Conservation (phyloP, 164 flowering plant species). For the Dillenia suffruticosa region DNA sequence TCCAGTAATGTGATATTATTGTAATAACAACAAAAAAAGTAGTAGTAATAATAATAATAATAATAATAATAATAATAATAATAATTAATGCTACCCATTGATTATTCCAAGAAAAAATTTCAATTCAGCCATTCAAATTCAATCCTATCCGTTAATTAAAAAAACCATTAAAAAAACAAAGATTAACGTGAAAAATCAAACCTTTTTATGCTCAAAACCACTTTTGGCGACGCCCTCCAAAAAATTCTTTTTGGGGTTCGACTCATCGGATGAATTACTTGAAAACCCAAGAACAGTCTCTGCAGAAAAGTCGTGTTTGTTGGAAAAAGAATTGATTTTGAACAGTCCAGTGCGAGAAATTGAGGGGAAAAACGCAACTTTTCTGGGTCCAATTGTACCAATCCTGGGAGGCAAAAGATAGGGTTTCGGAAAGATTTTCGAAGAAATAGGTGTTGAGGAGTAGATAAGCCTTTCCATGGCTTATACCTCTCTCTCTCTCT, state of each 20-base stretch:
- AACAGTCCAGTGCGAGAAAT: constrained; percentile 9
- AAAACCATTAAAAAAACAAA: not conserved
- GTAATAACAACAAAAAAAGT: too few species aligned
- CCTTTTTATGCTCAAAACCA: constrained; percentile 28
- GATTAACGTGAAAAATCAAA: constrained; percentile 5
- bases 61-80: too few species aligned
- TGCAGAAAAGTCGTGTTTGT: constrained; percentile 12
- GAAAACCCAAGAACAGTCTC: not conserved
- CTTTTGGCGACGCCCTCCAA: constrained; percentile 14
- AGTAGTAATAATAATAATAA: too few species aligned
- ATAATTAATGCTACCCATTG: not conserved
- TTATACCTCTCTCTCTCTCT: constrained; percentile 8
- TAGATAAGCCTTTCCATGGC: constrained; percentile 71
- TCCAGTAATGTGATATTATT: too few species aligned
- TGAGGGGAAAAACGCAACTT: constrained; percentile 14
- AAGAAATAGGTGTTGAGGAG: constrained; percentile 36
- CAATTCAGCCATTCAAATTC: not conserved
- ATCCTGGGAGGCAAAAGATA: constrained; percentile 28
- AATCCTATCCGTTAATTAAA: not conserved
- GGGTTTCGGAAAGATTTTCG: constrained; percentile 24
- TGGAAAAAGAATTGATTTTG: constrained; percentile 28
- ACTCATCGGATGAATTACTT: constrained; percentile 13
- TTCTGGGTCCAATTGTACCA: constrained; percentile 22
- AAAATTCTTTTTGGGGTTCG: constrained; percentile 15
- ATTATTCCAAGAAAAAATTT: not conserved